Conservation (phyloP, 2,329 filamentous ascomycete genomes). For the Amesomyces nigricolor region DNA sequence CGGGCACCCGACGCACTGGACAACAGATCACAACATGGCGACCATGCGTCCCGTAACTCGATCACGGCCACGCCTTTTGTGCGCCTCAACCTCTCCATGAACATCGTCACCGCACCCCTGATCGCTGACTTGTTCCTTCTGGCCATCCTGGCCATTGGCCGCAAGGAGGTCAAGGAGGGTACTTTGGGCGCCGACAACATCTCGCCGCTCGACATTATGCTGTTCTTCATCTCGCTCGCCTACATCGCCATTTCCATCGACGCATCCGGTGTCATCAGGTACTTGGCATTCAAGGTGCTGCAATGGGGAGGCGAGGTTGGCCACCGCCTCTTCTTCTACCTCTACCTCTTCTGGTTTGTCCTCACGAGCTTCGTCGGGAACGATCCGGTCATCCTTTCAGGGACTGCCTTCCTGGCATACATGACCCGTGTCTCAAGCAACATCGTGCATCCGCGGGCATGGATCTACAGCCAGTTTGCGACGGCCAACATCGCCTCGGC, state of each 20-base stretch:
- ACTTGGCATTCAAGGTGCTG: constrained; percentile 63
- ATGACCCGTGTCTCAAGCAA: constrained; percentile 72
- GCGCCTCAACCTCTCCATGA: constrained; percentile 55
- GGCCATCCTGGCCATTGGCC: constrained; percentile 62
- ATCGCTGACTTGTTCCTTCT: constrained; percentile 67
- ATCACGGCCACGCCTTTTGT: constrained; percentile 39
- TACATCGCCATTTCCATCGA: constrained; percentile 76
- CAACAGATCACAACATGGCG: constrained; percentile 14
- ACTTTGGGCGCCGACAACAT: constrained; percentile 62
- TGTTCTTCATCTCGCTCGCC: constrained; percentile 66
- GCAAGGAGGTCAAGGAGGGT: constrained; percentile 61
- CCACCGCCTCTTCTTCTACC: constrained; percentile 63
- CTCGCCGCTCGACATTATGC: constrained; percentile 65
- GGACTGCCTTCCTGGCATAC: constrained; percentile 69
- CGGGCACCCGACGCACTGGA: constrained; percentile 30
- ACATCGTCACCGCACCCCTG: constrained; percentile 65
- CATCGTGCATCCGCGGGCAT: constrained; percentile 63
- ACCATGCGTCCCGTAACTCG: constrained; percentile 24
- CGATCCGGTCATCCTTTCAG: constrained; percentile 68
- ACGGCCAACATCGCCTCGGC: constrained; percentile 69
- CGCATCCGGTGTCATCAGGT: constrained; percentile 67
- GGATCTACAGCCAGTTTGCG: constrained; percentile 68
- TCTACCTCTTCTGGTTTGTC: constrained; percentile 66
- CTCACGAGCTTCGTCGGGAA: constrained; percentile 67
- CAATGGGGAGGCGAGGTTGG: constrained; percentile 63